Base-by-base conservation (phyloP, 164 flowering plant species). In the Warburgia ugandensis region DNA sequence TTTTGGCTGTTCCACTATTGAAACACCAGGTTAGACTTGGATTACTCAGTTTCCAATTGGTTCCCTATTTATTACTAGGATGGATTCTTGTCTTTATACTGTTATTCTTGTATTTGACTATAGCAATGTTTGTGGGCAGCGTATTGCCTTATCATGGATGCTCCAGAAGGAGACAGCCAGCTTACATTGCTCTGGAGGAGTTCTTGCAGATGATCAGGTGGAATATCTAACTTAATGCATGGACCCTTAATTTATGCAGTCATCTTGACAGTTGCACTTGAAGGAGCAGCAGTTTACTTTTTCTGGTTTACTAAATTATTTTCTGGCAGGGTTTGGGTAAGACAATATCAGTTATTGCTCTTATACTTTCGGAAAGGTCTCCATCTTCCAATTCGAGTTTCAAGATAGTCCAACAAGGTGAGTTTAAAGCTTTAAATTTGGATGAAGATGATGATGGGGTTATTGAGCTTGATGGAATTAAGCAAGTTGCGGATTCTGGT, bases 21-120 rank as follows among this genome's bases (percentile, higher is more conserved):
- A 78, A 76, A 48, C 99, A 92, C 71, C 99, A 92, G 96, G 98
- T 91, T n/a, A n/a, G n/a, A n/a, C n/a, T n/a, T n/a, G n/a, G n/a
- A n/a, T n/a, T n/a, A n/a, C n/a, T n/a, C n/a, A n/a, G n/a, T n/a
- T n/a, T n/a, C n/a, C n/a, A n/a, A n/a, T n/a, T n/a, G n/a, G n/a
- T n/a, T n/a, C n/a, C n/a, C 40, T 14, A 6, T 6, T 55, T 7
- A 23, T 30, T 7, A 25, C 22, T 62, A 16, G 44, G 10, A 36
- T 60, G 38, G 36, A 31, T 50, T 40, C 25, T 27, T 28, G 21
- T 13, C 46, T 30, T 37, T 31, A 14, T 59, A 45, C 55, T 61
- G n/a, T n/a, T n/a, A n/a, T n/a, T n/a, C n/a, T n/a, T n/a, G n/a
- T n/a, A n/a, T n/a, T n/a, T n/a, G n/a, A n/a, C n/a, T n/a, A n/a